Evolutionary conservation across 2,329 filamentous ascomycete genomes (phyloP).

Genomic region (Hymenoscyphus scutula): DNA sequence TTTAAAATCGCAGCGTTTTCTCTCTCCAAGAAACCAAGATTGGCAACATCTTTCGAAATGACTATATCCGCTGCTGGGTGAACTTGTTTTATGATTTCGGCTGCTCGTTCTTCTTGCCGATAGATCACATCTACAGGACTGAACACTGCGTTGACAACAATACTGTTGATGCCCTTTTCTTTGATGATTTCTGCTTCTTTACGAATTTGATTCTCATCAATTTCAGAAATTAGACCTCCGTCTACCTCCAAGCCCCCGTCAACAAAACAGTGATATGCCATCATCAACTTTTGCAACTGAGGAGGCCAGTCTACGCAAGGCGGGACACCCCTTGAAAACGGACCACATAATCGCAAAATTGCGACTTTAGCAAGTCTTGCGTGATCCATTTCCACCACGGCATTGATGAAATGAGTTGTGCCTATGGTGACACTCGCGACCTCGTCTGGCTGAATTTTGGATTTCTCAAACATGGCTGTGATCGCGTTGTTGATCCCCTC

Average conservation of each 20-base stretch:
- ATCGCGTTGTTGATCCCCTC: slow-evolving; percentile 29
- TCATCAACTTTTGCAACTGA: slow-evolving; percentile 41
- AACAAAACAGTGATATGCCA: slow-evolving; percentile 43
- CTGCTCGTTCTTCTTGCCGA: slow-evolving; percentile 49
- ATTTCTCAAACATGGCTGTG: slow-evolving; percentile 22
- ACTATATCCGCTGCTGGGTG: slow-evolving; percentile 48
- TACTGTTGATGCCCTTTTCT: slow-evolving; percentile 33
- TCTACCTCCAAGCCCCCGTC: slow-evolving; percentile 51
- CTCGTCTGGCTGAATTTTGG: slow-evolving; percentile 17
- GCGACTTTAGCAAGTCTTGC: slow-evolving; percentile 43
- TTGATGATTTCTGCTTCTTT: slow-evolving; percentile 35
- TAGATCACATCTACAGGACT: slow-evolving; percentile 53
- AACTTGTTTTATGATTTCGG: slow-evolving; percentile 27
- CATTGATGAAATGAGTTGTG: slow-evolving; percentile 43
- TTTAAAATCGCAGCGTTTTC: slow-evolving; percentile 66
- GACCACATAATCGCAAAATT: slow-evolving; percentile 47
- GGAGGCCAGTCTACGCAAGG: slow-evolving; percentile 48
- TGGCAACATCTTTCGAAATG: slow-evolving; percentile 39
- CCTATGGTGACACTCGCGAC: slow-evolving; percentile 30
- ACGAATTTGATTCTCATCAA: slow-evolving; percentile 42
- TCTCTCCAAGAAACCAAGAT: slow-evolving; percentile 48
- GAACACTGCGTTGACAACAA: slow-evolving; percentile 53
- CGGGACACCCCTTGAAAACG: slow-evolving; percentile 44
- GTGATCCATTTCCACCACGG: slow-evolving; percentile 13
- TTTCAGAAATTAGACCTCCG: slow-evolving; percentile 41